Base-by-base conservation (phyloP, 1,284 basidiomycete genomes). In the Leccinum subfulvum region DNA sequence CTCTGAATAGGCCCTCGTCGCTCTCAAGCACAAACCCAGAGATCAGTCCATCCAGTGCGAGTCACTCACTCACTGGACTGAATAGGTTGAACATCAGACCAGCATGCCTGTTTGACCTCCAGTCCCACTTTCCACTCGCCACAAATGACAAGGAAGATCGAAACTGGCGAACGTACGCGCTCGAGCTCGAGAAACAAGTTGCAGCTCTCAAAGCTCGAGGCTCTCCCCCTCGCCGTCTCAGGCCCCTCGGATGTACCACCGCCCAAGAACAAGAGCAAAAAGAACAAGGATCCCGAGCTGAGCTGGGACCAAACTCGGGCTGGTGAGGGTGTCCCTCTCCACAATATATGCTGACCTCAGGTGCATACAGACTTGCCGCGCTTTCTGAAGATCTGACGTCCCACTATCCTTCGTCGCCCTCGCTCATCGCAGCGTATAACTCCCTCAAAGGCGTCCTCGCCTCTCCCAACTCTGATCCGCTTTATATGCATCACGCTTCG, bases 31-130 rank as follows among this genome's bases (percentile, higher is more conserved):
- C 63, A 75, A 72, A 52, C 71, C 72, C 28, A 66, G 57, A 51
- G 65, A 72, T 9, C 73, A 65, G 58, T 70, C 69, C 23, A 67
- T 26, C 4, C 57, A 66, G 33, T 71, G 72, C 72, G 49, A 41
- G 74, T 65, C 23, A 14, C 21, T 23, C 39, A 41, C 11, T 41
- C 9, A 41, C 30, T 33, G 14, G 39, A 16, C 7, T 39, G 11
- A 23, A 21, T 21, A 41, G 10, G 14, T 16, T 18, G 11, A 4
- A 52, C 56, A 58, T 23, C 61, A 37, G 28, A 54, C 11, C 51
- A 73, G 74, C 73, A 26, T 76, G 74, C 60, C 41, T 75, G 35
- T 60, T 76, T 1, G 73, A 75, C 35, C 71, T 73, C 9, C 71
- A 67, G 41, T 63, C 73, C 10, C 61, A 23, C 11, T 75, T 73